These are phyloP conservation scores for Pyrenophora teres DNA, from an alignment of 2,329 filamentous ascomycete genomes.

Conservation along the genomic window DNA sequence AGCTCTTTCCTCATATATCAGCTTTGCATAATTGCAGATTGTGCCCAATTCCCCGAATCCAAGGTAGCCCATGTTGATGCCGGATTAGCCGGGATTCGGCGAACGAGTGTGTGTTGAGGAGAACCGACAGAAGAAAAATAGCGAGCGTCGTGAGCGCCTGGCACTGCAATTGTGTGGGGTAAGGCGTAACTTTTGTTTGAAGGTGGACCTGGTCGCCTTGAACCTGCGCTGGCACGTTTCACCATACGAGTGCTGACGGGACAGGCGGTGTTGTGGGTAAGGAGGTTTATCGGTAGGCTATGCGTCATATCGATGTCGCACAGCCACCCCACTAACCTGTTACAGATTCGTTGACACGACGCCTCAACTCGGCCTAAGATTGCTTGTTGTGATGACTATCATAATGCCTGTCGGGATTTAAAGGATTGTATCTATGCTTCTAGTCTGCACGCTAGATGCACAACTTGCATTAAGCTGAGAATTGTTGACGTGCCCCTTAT, in stretches of 20 bases:
- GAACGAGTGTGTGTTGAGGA: conserved; percentile 8
- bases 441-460: background rate
- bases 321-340: conserved; percentile 16
- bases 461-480: background rate
- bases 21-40: conserved; percentile 17
- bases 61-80: conserved; percentile 13
- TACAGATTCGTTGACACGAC: conserved; percentile 3
- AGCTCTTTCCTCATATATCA: conserved; percentile 17
- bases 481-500: too few relatives aligned
- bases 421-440: background rate
- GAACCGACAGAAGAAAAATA: conserved; percentile 3
- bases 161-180: background rate
- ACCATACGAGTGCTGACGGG: conserved; percentile 13
- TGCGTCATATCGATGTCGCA: conserved; percentile 14
- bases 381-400: background rate
- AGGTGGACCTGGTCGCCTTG: conserved; percentile 1
- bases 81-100: conserved; percentile 4
- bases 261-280: conserved; percentile 5
- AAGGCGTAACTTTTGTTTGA: background rate
- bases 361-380: conserved; percentile 8
- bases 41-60: conserved; percentile 13
- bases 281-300: conserved; percentile 9
- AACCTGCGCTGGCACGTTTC: conserved; percentile 11
- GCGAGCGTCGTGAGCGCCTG: background rate
- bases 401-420: background rate